phyloP scores from a whole-genome alignment of 805 yeast species.

The Hanseniaspora guilliermondii region DNA sequence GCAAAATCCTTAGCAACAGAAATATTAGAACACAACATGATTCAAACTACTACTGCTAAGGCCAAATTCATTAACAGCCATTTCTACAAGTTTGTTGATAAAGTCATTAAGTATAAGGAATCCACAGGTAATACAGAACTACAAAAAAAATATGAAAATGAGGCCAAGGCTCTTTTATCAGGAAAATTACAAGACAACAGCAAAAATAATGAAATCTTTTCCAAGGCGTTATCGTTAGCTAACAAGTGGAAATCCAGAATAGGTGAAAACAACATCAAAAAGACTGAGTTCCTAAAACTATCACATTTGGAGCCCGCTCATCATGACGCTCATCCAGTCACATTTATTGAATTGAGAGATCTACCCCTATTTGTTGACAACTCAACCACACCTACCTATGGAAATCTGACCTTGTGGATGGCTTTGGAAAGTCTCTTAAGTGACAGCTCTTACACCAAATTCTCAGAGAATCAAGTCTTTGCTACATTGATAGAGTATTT shows the following conservation, averaged over 20 bases:
- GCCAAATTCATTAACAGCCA: slow-evolving; percentile 50
- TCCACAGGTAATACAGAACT: slow-evolving; percentile 15
- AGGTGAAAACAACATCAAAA: background rate
- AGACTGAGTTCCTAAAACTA: slow-evolving; percentile 76
- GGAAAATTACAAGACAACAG: slow-evolving; percentile 28
- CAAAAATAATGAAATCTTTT: slow-evolving; percentile 46
- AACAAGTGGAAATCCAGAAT: slow-evolving; percentile 30
- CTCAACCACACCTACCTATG: slow-evolving; percentile 18
- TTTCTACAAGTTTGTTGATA: slow-evolving; percentile 39
- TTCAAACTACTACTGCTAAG: slow-evolving; percentile 61
- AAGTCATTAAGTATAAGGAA: slow-evolving; percentile 44
- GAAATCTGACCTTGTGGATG: slow-evolving; percentile 27
- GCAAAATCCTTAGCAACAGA: slow-evolving; percentile 24
- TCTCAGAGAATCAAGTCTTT: no score
- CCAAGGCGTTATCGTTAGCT: slow-evolving; percentile 49
- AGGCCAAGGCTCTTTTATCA: slow-evolving; percentile 34
- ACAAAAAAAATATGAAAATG: slow-evolving; percentile 14
- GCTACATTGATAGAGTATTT: background rate
- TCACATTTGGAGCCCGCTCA: slow-evolving; percentile 71
- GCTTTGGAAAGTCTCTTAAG: slow-evolving; percentile 18
- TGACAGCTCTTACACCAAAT: background rate
- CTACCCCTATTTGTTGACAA: slow-evolving; percentile 26
- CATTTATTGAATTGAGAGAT: slow-evolving; percentile 77
- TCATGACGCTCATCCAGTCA: slow-evolving; percentile 84
- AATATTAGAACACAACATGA: slow-evolving; percentile 55